phyloP scores from a whole-genome alignment of 352 stramenopile genomes.

The Globisporangium alternatum region DNA sequence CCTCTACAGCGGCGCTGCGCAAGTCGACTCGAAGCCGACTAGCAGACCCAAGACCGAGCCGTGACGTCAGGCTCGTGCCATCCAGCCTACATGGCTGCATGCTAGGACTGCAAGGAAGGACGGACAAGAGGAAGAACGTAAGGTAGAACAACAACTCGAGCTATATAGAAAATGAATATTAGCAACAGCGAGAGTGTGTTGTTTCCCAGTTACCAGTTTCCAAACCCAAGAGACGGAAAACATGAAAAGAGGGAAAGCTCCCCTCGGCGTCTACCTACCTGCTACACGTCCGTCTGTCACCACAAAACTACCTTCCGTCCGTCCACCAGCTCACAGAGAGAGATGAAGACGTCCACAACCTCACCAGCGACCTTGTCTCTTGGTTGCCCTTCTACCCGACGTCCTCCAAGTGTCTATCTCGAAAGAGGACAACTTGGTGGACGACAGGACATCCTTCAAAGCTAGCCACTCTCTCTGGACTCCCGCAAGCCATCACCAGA shows the following conservation, averaged over 20 bases:
- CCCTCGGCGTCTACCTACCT: slow-evolving; percentile 4
- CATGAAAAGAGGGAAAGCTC: background rate
- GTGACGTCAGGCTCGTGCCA: background rate
- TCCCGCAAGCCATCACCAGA: background rate
- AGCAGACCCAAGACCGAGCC: slow-evolving; percentile 5
- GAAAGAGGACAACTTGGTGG: background rate
- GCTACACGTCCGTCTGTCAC: slow-evolving; percentile 2
- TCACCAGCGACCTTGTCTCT: background rate
- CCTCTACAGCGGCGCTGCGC: slow-evolving; percentile 33
- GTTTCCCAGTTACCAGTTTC: background rate
- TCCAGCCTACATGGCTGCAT: no score
- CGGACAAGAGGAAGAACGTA: background rate
- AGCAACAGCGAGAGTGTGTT: slow-evolving; percentile 14
- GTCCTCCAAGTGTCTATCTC: background rate
- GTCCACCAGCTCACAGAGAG: background rate
- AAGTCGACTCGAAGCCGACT: background rate
- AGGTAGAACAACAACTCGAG: background rate
- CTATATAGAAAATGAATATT: slow-evolving; percentile 17
- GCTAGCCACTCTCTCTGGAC: background rate
- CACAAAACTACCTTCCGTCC: slow-evolving; percentile 1
- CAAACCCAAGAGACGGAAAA: background rate
- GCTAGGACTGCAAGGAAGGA: background rate
- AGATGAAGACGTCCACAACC: background rate
- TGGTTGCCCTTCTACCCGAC: background rate
- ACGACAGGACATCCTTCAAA: background rate